These are phyloP conservation scores for Isatis tinctoria DNA, from an alignment of 345 rosid genomes.

Conservation along the genomic window DNA sequence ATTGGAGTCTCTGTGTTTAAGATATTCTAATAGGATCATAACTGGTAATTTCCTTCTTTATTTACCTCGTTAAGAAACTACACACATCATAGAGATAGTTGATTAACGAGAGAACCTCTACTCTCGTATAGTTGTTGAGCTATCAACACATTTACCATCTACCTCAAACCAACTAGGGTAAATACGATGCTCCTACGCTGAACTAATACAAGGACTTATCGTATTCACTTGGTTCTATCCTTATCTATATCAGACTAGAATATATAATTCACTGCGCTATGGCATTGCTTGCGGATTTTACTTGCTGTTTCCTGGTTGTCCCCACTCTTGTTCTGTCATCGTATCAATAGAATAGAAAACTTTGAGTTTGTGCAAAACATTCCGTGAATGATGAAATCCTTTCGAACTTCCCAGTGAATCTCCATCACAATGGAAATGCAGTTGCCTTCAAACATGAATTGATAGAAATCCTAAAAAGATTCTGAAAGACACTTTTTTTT, in stretches of 20 bases:
- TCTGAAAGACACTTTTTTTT: neutral
- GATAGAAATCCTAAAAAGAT: neutral
- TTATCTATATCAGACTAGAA: neutral
- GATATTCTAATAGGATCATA: neutral
- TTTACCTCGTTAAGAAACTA: neutral
- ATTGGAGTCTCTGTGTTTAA: neutral
- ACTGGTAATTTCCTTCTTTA: neutral
- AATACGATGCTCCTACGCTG: neutral
- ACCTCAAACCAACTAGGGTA: neutral
- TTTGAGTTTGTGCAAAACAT: neutral
- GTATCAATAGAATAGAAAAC: neutral
- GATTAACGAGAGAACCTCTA: neutral
- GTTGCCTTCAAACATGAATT: neutral
- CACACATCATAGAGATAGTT: neutral
- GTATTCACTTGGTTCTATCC: neutral
- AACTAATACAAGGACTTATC: neutral
- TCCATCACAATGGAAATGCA: neutral
- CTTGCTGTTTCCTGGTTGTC: neutral
- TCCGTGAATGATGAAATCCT: neutral
- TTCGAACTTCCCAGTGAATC: neutral
- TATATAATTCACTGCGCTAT: neutral
- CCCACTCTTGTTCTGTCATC: constrained; percentile 6
- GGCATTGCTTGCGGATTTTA: neutral
- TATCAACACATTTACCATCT: neutral
- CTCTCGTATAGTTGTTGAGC: neutral